Conservation (phyloP, 345 rosid genomes). For the Combretum micranthum region DNA sequence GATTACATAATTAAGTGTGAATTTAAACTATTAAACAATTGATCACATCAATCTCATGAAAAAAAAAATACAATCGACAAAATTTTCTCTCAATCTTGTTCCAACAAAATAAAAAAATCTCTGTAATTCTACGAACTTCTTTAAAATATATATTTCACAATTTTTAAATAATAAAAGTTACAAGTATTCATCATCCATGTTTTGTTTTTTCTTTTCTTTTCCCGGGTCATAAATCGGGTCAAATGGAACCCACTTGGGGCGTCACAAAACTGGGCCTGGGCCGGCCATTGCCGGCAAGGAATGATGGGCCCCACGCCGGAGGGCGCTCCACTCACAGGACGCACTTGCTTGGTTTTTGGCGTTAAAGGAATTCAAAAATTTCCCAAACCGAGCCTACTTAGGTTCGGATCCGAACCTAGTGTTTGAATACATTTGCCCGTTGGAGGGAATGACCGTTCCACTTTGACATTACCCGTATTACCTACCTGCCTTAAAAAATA, state of each 20-base stretch:
- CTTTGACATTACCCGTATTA: slow-evolving; percentile 2
- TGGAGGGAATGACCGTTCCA: slow-evolving; percentile 33
- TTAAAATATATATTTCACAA: no score
- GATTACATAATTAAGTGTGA: no score
- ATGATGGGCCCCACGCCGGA: neutral
- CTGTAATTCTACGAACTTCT: no score
- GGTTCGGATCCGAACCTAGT: slow-evolving; percentile 47
- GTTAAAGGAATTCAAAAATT: neutral
- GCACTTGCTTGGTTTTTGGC: slow-evolving; percentile 5
- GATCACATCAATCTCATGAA: no score
- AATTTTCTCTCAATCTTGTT: no score
- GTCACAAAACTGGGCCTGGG: slow-evolving; percentile 26
- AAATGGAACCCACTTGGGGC: slow-evolving; percentile 13
- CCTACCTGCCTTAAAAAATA: no score
- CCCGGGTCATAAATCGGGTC: neutral
- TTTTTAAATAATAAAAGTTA: neutral
- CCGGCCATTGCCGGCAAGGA: slow-evolving; percentile 18
- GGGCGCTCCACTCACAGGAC: slow-evolving; percentile 14
- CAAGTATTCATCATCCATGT: no score
- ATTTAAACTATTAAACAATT: no score
- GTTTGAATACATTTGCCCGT: slow-evolving; percentile 30
- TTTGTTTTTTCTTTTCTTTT: neutral
- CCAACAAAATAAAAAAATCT: no score
- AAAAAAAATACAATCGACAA: no score
- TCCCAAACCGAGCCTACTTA: slow-evolving; percentile 16